A percentile compares a stretch with the other conserved stretches of the same genome.
These are phyloP conservation scores for Lumnitzera littorea DNA, from an alignment of 345 rosid species.

Conservation along the genomic window DNA sequence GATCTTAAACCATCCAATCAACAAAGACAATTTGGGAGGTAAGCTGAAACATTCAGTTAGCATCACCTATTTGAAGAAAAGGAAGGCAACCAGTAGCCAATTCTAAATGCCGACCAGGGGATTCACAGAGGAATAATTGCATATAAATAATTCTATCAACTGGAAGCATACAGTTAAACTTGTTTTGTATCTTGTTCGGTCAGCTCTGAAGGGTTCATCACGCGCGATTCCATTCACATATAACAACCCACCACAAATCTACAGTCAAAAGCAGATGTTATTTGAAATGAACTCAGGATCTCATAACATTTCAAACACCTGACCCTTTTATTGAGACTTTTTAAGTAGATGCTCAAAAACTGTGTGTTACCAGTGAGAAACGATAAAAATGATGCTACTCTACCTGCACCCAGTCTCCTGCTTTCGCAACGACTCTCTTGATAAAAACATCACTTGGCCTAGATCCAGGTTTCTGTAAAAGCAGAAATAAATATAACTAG, in stretches of 20 bases:
- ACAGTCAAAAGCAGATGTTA: neutral
- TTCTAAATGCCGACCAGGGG: no score
- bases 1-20: no score
- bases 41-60: no score
- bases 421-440: conserved; percentile 78
- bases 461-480: conserved; percentile 54
- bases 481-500: conserved; percentile 6
- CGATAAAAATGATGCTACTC: conserved; percentile 6
- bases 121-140: no score
- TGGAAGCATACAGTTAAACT: conserved; percentile 19
- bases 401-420: conserved; percentile 79
- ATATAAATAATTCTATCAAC: no score
- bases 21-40: no score
- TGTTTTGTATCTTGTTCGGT: conserved; percentile 25
- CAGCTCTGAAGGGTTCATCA: conserved; percentile 27
- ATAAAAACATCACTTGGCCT: conserved; percentile 55
- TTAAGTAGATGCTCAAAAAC: neutral
- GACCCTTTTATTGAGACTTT: no score
- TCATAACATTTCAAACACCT: no score
- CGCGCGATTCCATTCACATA: conserved; percentile 33
- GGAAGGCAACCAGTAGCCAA: no score
- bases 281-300: no score
- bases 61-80: no score
- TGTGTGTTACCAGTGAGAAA: neutral
- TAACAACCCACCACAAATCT: conserved; percentile 34